Evolutionary conservation across 176 grass and related monocot species (phyloP), one percentile per base, ranked within the genome.

Genomic region (Dactylis glomerata): DNA sequence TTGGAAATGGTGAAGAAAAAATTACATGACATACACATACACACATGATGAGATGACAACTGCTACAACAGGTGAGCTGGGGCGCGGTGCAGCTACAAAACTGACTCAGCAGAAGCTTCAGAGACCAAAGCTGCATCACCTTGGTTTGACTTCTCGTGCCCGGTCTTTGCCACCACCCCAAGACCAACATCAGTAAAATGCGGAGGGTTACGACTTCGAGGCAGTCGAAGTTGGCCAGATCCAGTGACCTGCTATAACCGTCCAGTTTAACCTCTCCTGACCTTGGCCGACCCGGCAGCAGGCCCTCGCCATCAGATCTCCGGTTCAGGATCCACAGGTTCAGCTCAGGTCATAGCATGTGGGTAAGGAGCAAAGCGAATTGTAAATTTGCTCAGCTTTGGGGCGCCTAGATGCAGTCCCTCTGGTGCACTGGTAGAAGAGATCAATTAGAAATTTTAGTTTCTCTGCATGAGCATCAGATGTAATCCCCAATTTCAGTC

Each of bases 351-450:
- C 88, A 34, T 79, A 87, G 59, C 80, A 79, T 83, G 84, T 87
- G 28, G 89, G 57, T 45, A 94, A 58, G 76, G 91, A 82, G 80
- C 80, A 87, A 68, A 98, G 66, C 14, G 77, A 90, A 34, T 90
- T 77, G 64, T 92, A 96, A 73, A 99, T 89, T 54, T 94, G 68
- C 58, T 89, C 87, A 5, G 88, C 96, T 56, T 92, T 87, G 23
- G 93, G 96, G 6, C 96, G 91, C 47, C 75, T 88, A 50, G 86
- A 85, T 45, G 88, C 87, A 31, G 79, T 72, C 78, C 87, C 93
- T 79, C 88, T 85, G 68, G 89, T 99, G 54, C 96, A 99, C 89
- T 91, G 89, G 76, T 94, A 88, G 78, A 99, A 99, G 33, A 96
- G 86, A 65, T 96, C 86, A 71, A 96, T 88, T 67, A 99, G 78